These are phyloP conservation scores for Lupinus albus DNA, from an alignment of 306 rosid species.

Conservation along the genomic window DNA sequence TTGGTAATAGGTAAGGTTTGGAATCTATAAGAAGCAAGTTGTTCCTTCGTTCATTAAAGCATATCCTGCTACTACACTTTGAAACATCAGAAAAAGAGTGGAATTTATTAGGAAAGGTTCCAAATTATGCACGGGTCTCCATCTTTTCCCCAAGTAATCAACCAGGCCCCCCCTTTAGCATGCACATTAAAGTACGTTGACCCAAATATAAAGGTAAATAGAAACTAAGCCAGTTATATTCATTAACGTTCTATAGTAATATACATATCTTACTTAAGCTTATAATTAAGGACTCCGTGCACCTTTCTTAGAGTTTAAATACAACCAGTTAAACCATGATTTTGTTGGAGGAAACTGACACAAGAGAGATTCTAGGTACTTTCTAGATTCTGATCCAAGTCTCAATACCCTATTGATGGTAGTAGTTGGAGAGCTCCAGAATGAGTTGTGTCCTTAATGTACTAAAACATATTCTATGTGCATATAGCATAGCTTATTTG, in stretches of 20 bases:
- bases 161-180: conserved; percentile 49
- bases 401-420: conserved; percentile 45
- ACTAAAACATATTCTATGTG: conserved; percentile 34
- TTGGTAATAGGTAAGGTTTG: conserved; percentile 37
- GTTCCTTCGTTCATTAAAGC: conserved; percentile 33
- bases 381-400: not conserved
- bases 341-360: conserved; percentile 34
- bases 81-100: conserved; percentile 39
- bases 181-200: conserved; percentile 49
- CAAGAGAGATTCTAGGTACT: conserved; percentile 45
- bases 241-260: conserved; percentile 1
- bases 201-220: conserved; percentile 31
- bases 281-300: conserved; percentile 7
- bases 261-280: not conserved
- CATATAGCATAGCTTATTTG: not conserved
- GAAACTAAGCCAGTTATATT: not conserved
- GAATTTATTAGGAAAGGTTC: conserved; percentile 34
- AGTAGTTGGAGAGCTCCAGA: conserved; percentile 46
- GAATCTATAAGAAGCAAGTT: conserved; percentile 48
- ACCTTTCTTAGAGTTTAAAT: conserved; percentile 9
- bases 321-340: conserved; percentile 28
- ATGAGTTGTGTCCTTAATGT: conserved; percentile 41
- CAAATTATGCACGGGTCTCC: conserved; percentile 43
- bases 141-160: conserved; percentile 44
- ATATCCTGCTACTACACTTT: conserved; percentile 38